Conservation (phyloP, 345 rosid species). For the Melaleuca quinquenervia region DNA sequence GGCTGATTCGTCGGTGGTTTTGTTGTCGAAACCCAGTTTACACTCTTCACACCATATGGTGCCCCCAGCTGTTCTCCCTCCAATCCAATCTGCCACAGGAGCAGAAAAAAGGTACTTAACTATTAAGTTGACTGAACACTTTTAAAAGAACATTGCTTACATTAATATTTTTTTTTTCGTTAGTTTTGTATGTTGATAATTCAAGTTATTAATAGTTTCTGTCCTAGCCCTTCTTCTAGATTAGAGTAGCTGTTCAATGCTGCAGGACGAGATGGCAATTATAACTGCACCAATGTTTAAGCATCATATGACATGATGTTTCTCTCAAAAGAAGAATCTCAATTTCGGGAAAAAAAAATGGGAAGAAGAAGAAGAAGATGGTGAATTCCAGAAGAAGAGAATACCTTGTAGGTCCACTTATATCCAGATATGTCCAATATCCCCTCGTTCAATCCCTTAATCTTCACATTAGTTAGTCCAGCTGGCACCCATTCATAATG, state of each 20-base stretch:
- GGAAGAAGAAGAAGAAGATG: not conserved
- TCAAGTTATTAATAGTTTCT: not conserved
- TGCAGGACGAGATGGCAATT: not conserved
- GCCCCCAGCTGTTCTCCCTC: slow-evolving; percentile 70
- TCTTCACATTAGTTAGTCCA: slow-evolving; percentile 65
- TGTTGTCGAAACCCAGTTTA: slow-evolving; percentile 57
- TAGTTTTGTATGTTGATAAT: not conserved
- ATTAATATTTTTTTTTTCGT: not conserved
- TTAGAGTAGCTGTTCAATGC: not conserved
- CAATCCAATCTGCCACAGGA: slow-evolving; percentile 47
- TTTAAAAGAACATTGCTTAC: not conserved
- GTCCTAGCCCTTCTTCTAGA: too few relatives aligned
- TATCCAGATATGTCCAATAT: slow-evolving; percentile 50
- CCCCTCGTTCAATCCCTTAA: slow-evolving; percentile 64
- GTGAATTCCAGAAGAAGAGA: not conserved
- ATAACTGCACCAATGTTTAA: not conserved
- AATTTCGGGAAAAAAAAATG: not conserved
- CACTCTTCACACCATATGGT: slow-evolving; percentile 27
- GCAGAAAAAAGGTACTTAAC: not conserved
- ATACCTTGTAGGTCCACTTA: slow-evolving; percentile 84
- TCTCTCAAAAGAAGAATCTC: not conserved
- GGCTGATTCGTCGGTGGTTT: slow-evolving; percentile 65
- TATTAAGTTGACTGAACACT: not conserved
- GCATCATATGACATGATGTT: not conserved
- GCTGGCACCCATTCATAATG: slow-evolving; percentile 75